Percentiles rank a stretch among this genome's conserved stretches.
These are phyloP conservation scores for Nemania bipapillata DNA, from an alignment of 2,329 filamentous ascomycete genomes.

Conservation along the genomic window DNA sequence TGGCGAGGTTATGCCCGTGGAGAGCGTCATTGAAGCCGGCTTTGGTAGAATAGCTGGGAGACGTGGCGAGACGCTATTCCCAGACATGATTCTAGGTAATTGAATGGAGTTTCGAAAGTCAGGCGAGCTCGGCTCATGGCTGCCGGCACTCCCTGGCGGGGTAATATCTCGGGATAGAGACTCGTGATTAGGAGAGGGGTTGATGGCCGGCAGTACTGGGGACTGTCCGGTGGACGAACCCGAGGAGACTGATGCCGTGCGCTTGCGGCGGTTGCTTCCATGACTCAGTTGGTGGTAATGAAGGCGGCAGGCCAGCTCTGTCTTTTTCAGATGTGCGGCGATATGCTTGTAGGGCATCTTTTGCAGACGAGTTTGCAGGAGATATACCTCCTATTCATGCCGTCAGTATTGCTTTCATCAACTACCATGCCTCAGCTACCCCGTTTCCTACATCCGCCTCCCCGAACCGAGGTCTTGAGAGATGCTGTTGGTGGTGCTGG, in stretches of 20 bases:
- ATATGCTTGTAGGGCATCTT: constrained; percentile 95
- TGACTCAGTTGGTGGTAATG: constrained; percentile 89
- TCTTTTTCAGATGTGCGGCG: constrained; percentile 85
- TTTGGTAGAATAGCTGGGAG: constrained; percentile 74
- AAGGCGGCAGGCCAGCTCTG: constrained; percentile 84
- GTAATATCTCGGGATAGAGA: constrained; percentile 61
- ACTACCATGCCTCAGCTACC: neutral
- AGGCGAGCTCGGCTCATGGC: constrained; percentile 60
- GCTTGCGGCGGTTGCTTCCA: constrained; percentile 81
- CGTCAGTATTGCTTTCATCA: constrained; percentile 30
- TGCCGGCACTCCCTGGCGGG: constrained; percentile 58
- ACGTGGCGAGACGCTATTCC: constrained; percentile 60
- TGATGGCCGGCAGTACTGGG: constrained; percentile 60
- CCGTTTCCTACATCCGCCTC: neutral
- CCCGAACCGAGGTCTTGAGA: neutral
- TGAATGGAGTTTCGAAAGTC: constrained; percentile 59
- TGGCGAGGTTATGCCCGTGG: constrained; percentile 53
- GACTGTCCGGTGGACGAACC: constrained; percentile 68
- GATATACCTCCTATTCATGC: constrained; percentile 75
- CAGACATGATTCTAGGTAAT: constrained; percentile 64
- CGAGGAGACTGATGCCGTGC: constrained; percentile 75
- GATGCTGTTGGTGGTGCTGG: neutral
- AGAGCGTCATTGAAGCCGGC: constrained; percentile 64
- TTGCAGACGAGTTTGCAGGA: constrained; percentile 83
- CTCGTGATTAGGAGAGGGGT: constrained; percentile 64